Evolutionary conservation across 768 basidiomycete species (phyloP).

Genomic region (Leucocoprinus sp.): DNA sequence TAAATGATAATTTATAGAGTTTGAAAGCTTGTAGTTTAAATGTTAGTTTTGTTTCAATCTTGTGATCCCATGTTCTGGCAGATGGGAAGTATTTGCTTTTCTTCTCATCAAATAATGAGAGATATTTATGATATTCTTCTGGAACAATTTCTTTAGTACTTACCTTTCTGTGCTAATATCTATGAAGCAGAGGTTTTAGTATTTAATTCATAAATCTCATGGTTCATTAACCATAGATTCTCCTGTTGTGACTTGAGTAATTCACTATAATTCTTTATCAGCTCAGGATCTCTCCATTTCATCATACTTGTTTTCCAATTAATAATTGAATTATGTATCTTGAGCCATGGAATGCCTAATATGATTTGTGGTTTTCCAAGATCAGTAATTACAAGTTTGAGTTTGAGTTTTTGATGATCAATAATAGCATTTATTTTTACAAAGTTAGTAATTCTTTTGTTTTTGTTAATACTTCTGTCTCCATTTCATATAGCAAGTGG

Average conservation of each 20-base stretch:
- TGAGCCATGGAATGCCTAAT: not conserved
- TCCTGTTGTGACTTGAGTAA: too few relatives aligned
- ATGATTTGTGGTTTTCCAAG: not conserved
- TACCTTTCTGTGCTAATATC: too few relatives aligned
- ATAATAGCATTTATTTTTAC: not conserved
- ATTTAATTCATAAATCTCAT: too few relatives aligned
- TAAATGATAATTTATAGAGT: not conserved
- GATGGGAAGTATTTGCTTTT: not conserved
- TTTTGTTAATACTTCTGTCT: not conserved
- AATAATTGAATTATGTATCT: not conserved
- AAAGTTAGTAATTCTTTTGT: not conserved
- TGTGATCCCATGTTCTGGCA: constrained; percentile 6
- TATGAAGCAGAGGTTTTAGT: too few relatives aligned
- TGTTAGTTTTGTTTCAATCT: not conserved
- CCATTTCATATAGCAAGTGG: not conserved
- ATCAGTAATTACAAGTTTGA: not conserved
- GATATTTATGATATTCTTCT: too few relatives aligned
- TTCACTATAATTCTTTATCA: too few relatives aligned
- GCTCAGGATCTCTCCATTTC: not conserved
- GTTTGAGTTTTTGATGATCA: not conserved
- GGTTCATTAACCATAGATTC: too few relatives aligned
- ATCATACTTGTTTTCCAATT: constrained; percentile 3
- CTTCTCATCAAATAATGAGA: too few relatives aligned
- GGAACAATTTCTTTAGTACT: too few relatives aligned
- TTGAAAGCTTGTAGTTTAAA: not conserved